phyloP scores from a whole-genome alignment of 768 basidiomycete genomes.

The Russula lepida region DNA sequence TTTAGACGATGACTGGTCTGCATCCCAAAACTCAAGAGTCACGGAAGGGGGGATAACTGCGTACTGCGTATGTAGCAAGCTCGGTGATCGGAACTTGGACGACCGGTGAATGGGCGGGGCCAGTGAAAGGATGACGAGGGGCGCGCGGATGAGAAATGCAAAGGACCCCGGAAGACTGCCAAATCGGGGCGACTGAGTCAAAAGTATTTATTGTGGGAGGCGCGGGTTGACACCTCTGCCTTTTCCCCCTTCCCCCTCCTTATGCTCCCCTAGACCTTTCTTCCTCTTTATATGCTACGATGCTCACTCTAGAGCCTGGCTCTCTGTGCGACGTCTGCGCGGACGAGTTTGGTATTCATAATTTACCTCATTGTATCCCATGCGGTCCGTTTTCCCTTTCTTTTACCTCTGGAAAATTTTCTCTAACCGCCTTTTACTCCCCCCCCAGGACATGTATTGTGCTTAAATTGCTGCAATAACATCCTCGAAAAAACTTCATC shows the following conservation, averaged over 20 bases:
- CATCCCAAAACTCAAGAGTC: background rate
- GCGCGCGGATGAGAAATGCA: background rate
- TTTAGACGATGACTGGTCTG: background rate
- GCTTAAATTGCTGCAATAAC: slow-evolving; percentile 65
- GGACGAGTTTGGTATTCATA: slow-evolving; percentile 71
- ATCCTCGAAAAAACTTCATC: slow-evolving; percentile 75
- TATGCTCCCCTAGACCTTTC: slow-evolving; percentile 18
- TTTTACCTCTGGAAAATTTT: slow-evolving; percentile 23
- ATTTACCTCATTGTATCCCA: slow-evolving; percentile 71
- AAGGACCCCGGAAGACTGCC: slow-evolving; percentile 18
- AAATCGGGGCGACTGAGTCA: slow-evolving; percentile 6
- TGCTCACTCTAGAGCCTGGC: slow-evolving; percentile 78
- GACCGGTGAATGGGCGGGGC: background rate
- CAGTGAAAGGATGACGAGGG: background rate
- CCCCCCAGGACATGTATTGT: slow-evolving; percentile 66
- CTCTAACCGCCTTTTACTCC: slow-evolving; percentile 10
- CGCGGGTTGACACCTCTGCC: slow-evolving; percentile 1
- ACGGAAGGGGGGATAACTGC: background rate
- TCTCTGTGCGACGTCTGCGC: slow-evolving; percentile 87
- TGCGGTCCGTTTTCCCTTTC: slow-evolving; percentile 49
- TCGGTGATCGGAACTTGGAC: background rate
- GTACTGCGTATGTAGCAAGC: too few species aligned
- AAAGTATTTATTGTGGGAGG: slow-evolving; percentile 12
- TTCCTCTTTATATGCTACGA: slow-evolving; percentile 28
- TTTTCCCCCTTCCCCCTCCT: slow-evolving; percentile 12